Evolutionary conservation across 169 alveolate genomes (phyloP).

Genomic region (Plasmodium coatneyi): DNA sequence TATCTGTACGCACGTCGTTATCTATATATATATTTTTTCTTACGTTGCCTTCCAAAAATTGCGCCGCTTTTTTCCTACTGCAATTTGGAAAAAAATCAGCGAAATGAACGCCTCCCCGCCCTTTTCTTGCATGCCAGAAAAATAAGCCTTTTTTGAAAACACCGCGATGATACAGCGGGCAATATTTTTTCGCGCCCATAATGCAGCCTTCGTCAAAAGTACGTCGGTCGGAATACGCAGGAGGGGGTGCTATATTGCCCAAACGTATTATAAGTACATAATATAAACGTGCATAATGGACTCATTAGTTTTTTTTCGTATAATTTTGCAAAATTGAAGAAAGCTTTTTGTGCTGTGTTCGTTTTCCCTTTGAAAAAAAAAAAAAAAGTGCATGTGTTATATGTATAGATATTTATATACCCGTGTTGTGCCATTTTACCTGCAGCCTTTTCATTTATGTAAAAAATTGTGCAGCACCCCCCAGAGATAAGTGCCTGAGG

Average conservation of each 20-base stretch:
- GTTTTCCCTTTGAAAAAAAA: background rate
- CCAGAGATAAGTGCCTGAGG: background rate
- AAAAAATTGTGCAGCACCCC: background rate
- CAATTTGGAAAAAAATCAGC: background rate
- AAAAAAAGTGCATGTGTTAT: background rate
- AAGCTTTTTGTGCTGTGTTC: background rate
- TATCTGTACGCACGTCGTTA: background rate
- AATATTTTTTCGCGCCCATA: background rate
- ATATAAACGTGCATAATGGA: background rate
- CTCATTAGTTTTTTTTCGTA: background rate
- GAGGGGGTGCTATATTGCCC: background rate
- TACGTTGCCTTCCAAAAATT: background rate
- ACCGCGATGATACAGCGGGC: background rate
- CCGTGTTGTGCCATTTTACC: background rate
- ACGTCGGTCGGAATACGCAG: background rate
- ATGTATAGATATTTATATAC: background rate
- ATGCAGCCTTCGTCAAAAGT: background rate
- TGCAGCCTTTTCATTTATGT: background rate
- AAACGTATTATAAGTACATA: background rate
- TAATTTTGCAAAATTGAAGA: background rate
- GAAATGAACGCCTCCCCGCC: background rate
- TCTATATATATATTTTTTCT: background rate
- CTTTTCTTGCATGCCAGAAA: background rate
- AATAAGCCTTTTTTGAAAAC: background rate
- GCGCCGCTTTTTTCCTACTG: background rate